These are phyloP conservation scores for Hypholoma sublateritium DNA, from an alignment of 768 basidiomycete genomes.

Conservation along the genomic window DNA sequence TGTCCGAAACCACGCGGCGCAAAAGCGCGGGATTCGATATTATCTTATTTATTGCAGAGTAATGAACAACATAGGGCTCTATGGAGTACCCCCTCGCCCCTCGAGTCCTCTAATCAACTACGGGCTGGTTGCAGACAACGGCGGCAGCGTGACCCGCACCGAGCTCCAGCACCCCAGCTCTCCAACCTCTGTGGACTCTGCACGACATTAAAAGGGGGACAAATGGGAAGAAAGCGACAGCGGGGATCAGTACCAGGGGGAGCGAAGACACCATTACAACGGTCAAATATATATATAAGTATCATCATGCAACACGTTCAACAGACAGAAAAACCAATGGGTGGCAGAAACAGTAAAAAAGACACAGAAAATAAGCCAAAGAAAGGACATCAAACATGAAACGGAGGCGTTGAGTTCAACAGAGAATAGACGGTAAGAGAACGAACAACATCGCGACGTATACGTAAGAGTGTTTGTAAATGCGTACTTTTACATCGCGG, in stretches of 20 bases:
- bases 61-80: slow-evolving; percentile 3
- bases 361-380: slow-evolving; percentile 8
- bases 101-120: background rate
- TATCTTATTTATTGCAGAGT: background rate
- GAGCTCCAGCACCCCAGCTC: background rate
- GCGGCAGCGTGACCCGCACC: background rate
- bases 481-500: slow-evolving; percentile 13
- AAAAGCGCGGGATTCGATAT: background rate
- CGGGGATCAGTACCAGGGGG: background rate
- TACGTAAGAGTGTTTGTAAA: slow-evolving; percentile 1
- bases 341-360: background rate
- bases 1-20: too few species aligned
- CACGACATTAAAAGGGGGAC: background rate
- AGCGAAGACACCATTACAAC: slow-evolving; percentile 14
- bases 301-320: slow-evolving; percentile 14
- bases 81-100: slow-evolving; percentile 2
- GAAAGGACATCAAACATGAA: slow-evolving; percentile 5
- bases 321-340: slow-evolving; percentile 8
- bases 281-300: slow-evolving; percentile 22
- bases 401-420: slow-evolving; percentile 6
- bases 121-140: background rate
- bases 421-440: slow-evolving; percentile 6
- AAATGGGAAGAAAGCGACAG: background rate
- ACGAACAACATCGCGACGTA: slow-evolving; percentile 1
- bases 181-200: slow-evolving; percentile 1